Percentiles rank a stretch among this genome's conserved stretches.
Evolutionary conservation across 805 yeast species (phyloP).

Genomic region (Candida incommunis): DNA sequence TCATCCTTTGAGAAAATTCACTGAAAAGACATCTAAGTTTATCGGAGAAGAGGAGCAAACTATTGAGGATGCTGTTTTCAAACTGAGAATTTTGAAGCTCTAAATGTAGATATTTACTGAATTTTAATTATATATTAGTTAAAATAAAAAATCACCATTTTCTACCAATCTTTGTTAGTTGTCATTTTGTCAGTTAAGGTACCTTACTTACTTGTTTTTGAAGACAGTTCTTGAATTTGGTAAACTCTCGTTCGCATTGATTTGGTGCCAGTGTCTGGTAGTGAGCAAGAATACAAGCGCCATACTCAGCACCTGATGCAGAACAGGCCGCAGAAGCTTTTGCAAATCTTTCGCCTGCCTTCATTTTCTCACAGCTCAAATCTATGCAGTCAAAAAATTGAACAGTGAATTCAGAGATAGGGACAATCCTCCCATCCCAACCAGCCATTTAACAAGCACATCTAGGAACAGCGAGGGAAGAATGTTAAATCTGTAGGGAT

Average conservation of each 20-base stretch:
- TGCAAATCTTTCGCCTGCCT: neutral
- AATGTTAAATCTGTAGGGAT: no score
- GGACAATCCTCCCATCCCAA: no score
- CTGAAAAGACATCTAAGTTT: conserved; percentile 31
- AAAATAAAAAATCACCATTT: neutral
- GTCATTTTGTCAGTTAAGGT: neutral
- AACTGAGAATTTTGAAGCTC: conserved; percentile 61
- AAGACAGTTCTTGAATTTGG: conserved; percentile 7
- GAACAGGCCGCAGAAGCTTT: conserved; percentile 1
- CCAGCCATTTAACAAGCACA: no score
- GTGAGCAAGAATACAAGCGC: conserved; percentile 5
- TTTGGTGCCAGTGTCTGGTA: conserved; percentile 6
- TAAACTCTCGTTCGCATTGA: conserved; percentile 7
- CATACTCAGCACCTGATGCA: conserved; percentile 3
- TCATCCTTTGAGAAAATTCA: conserved; percentile 37
- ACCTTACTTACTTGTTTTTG: conserved; percentile 5
- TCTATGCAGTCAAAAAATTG: no score
- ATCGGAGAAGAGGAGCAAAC: conserved; percentile 83
- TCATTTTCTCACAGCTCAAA: no score
- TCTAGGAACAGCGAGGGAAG: no score
- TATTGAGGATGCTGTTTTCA: conserved; percentile 63
- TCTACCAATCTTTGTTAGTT: neutral
- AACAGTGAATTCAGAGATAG: no score
- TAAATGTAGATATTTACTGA: conserved; percentile 3
- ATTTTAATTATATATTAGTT: no score